These are phyloP conservation scores for Ocimum tenuiflorum DNA, from an alignment of 257 asterid genomes.

Conservation along the genomic window DNA sequence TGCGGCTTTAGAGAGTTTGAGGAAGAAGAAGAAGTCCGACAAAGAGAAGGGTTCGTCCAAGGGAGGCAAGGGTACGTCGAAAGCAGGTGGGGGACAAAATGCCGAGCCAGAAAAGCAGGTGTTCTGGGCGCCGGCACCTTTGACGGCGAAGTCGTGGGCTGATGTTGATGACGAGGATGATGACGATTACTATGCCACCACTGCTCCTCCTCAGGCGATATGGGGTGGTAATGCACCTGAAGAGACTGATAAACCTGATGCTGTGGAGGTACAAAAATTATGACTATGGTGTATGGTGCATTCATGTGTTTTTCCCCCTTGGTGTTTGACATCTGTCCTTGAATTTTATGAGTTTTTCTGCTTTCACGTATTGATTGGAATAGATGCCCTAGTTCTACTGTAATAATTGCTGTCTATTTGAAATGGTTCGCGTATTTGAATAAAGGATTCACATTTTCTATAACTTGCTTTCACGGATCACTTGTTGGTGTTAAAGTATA, in stretches of 20 bases:
- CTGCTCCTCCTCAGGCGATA: slow-evolving; percentile 71
- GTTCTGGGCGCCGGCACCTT: slow-evolving; percentile 89
- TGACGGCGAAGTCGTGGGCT: slow-evolving; percentile 84
- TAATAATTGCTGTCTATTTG: background rate
- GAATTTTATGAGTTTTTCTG: background rate
- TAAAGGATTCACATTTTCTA: background rate
- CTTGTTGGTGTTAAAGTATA: background rate
- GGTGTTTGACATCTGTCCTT: background rate
- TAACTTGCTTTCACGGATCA: too few relatives aligned
- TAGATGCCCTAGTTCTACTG: background rate
- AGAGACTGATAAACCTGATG: slow-evolving; percentile 31
- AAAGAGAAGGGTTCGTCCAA: slow-evolving; percentile 45
- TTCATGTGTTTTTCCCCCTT: background rate
- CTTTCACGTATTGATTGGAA: background rate
- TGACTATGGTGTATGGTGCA: background rate
- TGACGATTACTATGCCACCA: slow-evolving; percentile 86
- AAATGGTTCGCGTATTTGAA: background rate
- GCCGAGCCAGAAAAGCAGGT: slow-evolving; percentile 46
- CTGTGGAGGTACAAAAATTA: slow-evolving; percentile 49
- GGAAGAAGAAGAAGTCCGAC: slow-evolving; percentile 89
- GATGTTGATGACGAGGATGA: slow-evolving; percentile 97
- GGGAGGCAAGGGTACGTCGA: slow-evolving; percentile 32
- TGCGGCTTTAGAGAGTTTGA: slow-evolving; percentile 79
- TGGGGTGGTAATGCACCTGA: slow-evolving; percentile 43
- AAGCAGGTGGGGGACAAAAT: slow-evolving; percentile 19